phyloP scores from a whole-genome alignment of 768 basidiomycete species.

The Podaxis sp. region DNA sequence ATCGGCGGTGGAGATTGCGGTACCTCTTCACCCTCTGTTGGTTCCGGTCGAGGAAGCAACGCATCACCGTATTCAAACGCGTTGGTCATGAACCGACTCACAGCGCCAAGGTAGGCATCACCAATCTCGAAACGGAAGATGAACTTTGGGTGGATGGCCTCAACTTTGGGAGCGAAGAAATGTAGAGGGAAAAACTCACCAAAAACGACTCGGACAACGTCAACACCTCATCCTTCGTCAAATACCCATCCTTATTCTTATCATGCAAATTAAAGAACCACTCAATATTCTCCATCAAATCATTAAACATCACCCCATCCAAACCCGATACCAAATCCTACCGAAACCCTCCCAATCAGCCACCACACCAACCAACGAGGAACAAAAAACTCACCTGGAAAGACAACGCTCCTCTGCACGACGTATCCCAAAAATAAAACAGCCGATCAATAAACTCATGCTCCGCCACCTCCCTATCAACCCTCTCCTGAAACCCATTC shows the following conservation, averaged over 20 bases:
- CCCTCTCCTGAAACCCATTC: constrained; percentile 90
- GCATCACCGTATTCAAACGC: constrained; percentile 98
- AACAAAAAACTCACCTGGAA: constrained; percentile 61
- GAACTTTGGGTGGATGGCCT: constrained; percentile 49
- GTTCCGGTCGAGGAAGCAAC: constrained; percentile 56
- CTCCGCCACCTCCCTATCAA: constrained; percentile 88
- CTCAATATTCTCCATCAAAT: constrained; percentile 97
- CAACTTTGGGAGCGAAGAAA: background rate
- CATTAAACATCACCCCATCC: constrained; percentile 91
- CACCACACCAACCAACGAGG: background rate
- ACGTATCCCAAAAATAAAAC: constrained; percentile 92
- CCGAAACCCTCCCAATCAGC: background rate
- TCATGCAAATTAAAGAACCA: constrained; percentile 98
- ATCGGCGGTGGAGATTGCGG: constrained; percentile 41
- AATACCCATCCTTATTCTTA: constrained; percentile 91
- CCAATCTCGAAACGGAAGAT: constrained; percentile 97
- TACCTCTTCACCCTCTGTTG: constrained; percentile 22
- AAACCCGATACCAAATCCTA: constrained; percentile 89
- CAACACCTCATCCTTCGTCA: constrained; percentile 95
- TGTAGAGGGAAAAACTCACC: constrained; percentile 39
- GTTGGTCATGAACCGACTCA: constrained; percentile 96
- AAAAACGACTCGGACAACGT: constrained; percentile 92
- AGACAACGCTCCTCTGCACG: constrained; percentile 77
- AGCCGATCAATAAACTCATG: constrained; percentile 93
- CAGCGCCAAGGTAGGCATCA: constrained; percentile 93